Conservation (phyloP, 345 rosid genomes). For the Linum trigynum region DNA sequence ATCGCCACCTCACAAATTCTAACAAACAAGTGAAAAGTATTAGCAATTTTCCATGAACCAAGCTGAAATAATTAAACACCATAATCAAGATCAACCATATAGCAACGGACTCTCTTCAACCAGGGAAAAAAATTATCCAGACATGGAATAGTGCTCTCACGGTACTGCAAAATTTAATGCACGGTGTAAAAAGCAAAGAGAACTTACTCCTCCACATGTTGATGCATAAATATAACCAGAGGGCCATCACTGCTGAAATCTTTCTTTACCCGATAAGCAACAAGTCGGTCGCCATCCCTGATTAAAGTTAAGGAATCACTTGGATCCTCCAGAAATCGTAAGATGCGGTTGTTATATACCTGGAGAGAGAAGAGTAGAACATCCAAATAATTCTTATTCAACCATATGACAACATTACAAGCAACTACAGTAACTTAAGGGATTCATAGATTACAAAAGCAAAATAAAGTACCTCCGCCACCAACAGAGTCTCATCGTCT, state of each 20-base stretch:
- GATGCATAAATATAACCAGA: constrained; percentile 79
- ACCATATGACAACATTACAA: constrained; percentile 6
- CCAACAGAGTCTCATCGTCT: constrained; percentile 67
- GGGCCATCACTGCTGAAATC: constrained; percentile 31
- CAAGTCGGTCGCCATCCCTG: constrained; percentile 82
- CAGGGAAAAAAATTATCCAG: too few species aligned
- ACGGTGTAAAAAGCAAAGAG: constrained; percentile 3
- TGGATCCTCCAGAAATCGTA: constrained; percentile 81
- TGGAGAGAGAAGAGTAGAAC: constrained; percentile 30
- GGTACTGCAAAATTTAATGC: too few species aligned
- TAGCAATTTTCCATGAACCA: too few species aligned
- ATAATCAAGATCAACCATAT: too few species aligned
- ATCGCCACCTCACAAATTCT: too few species aligned
- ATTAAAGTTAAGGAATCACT: constrained; percentile 75
- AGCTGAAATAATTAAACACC: too few species aligned
- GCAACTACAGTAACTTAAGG: constrained; percentile 2
- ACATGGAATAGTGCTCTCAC: too few species aligned
- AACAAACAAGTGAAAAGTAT: not conserved
- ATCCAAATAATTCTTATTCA: not conserved
- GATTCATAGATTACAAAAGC: constrained; percentile 13
- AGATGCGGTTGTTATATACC: constrained; percentile 74
- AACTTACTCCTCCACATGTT: constrained; percentile 78
- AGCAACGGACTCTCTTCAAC: too few species aligned
- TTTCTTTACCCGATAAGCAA: constrained; percentile 72
- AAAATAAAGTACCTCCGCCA: constrained; percentile 69